Evolutionary conservation across 2,329 filamentous ascomycete genomes (phyloP).

Genomic region (Passalora sequoiae): DNA sequence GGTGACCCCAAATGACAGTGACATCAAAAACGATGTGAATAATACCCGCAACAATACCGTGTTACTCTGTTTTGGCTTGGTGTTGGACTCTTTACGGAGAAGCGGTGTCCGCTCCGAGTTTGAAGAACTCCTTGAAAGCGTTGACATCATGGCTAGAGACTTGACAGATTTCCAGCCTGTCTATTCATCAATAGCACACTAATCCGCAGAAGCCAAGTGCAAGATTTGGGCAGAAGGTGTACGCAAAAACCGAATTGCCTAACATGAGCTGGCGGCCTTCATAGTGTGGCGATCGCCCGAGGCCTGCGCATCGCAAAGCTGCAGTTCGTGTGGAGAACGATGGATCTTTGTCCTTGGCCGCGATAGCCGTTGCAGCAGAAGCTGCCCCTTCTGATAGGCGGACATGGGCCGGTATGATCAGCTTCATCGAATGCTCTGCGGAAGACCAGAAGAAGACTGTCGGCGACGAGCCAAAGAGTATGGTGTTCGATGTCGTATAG

Average conservation of each 20-base stretch:
- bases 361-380: constrained; percentile 13
- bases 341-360: constrained; percentile 7
- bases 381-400: background rate
- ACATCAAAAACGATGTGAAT: constrained; percentile 57
- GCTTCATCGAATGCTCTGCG: too few species aligned
- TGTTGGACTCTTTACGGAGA: constrained; percentile 8
- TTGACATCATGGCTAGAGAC: constrained; percentile 2
- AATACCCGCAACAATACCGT: constrained; percentile 45
- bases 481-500: too few species aligned
- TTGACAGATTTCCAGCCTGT: constrained; percentile 2
- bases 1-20: constrained; percentile 47
- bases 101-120: constrained; percentile 9
- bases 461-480: too few species aligned
- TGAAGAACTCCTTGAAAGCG: background rate
- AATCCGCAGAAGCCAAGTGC: background rate
- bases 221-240: background rate
- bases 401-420: background rate
- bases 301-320: background rate
- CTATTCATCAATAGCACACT: constrained; percentile 6
- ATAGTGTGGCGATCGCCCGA: background rate
- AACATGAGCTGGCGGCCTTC: background rate
- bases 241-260: too few species aligned
- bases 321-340: background rate
- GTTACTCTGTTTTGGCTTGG: constrained; percentile 21
- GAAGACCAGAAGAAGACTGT: too few species aligned